These are phyloP conservation scores for Pseudomonodictys pantanalensis DNA, from an alignment of 495 filamentous ascomycete species.

Conservation along the genomic window DNA sequence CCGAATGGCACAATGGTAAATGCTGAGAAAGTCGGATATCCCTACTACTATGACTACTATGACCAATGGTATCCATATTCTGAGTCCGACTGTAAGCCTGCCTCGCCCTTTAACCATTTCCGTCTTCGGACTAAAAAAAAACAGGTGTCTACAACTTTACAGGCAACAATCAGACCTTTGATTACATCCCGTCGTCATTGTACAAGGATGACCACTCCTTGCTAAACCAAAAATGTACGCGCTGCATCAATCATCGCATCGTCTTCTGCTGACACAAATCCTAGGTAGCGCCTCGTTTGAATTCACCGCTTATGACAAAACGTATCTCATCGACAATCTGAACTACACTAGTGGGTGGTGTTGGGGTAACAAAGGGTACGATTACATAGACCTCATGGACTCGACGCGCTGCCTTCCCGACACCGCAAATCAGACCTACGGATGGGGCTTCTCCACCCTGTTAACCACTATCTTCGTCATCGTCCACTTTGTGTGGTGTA, in stretches of 20 bases:
- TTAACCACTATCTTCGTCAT: constrained; percentile 20
- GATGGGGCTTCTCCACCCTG: constrained; percentile 25
- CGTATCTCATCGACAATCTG: background rate
- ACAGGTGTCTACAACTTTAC: constrained; percentile 10
- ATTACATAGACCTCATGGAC: background rate
- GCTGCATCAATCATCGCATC: too few relatives aligned
- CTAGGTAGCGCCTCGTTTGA: background rate
- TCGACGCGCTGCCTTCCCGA: constrained; percentile 15
- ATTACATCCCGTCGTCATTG: too few relatives aligned
- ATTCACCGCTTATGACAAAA: background rate
- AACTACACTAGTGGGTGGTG: background rate
- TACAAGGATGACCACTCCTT: too few relatives aligned
- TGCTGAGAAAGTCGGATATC: background rate
- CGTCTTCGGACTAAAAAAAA: background rate
- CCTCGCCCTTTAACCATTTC: background rate
- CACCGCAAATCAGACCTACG: constrained; percentile 11
- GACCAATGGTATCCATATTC: background rate
- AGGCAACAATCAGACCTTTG: constrained; percentile 7
- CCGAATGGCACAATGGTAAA: background rate
- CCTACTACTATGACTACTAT: background rate
- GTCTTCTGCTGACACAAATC: background rate
- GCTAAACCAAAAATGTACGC: too few relatives aligned
- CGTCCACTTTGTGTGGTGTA: constrained; percentile 9
- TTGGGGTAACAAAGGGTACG: background rate
- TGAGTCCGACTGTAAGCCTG: background rate